Conservation (phyloP, 1,284 basidiomycete genomes). For the Cutaneotrichosporon dermatis region DNA sequence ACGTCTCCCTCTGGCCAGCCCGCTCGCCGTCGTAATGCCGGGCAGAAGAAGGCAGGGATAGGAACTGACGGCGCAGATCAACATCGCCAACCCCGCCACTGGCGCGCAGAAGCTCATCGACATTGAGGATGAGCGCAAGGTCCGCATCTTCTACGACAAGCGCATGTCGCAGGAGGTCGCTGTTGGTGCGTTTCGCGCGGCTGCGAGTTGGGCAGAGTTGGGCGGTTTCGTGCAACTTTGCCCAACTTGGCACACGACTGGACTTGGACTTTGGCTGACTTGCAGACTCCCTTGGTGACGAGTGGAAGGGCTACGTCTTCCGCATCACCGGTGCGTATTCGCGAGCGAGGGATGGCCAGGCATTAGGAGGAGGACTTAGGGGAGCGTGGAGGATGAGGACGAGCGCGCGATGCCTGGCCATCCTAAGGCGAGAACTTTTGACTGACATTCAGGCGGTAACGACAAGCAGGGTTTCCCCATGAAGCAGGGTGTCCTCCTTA, state of each 20-base stretch:
- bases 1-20: too few relatives aligned
- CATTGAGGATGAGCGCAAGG: slow-evolving; percentile 86
- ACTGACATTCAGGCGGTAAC: slow-evolving; percentile 37
- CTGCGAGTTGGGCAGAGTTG: slow-evolving; percentile 2
- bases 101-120: slow-evolving; percentile 96
- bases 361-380: neutral
- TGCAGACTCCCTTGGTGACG: slow-evolving; percentile 67
- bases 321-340: slow-evolving; percentile 75
- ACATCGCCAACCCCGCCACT: slow-evolving; percentile 94
- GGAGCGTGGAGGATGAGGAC: neutral
- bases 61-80: slow-evolving; percentile 64
- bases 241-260: too few relatives aligned
- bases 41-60: neutral
- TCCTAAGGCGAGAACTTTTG: too few relatives aligned
- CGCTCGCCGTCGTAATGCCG: neutral
- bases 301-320: slow-evolving; percentile 96
- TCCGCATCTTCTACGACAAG: slow-evolving; percentile 91
- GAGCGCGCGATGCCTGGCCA: neutral
- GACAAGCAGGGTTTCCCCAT: slow-evolving; percentile 57
- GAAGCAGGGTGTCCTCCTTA: slow-evolving; percentile 98
- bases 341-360: neutral
- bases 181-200: slow-evolving; percentile 19
- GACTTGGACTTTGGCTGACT: neutral
- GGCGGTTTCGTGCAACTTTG: slow-evolving; percentile 1
- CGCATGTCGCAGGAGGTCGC: slow-evolving; percentile 89